phyloP scores from a whole-genome alignment of 495 filamentous ascomycete species.

The Glutinoglossum americanum region DNA sequence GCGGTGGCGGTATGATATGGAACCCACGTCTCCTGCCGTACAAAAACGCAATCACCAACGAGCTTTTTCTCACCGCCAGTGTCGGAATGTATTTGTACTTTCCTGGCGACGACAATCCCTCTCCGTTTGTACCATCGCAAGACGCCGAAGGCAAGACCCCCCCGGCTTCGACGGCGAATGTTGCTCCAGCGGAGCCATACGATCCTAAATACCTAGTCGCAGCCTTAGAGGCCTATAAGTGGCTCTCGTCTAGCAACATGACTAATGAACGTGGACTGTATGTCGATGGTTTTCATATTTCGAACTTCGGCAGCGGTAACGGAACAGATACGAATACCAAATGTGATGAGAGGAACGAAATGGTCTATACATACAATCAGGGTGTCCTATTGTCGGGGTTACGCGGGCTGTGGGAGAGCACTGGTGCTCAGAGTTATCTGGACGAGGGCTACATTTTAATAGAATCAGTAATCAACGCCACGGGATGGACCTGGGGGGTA shows the following conservation, averaged over 20 bases:
- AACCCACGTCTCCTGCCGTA: constrained; percentile 64
- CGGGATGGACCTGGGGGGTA: constrained; percentile 33
- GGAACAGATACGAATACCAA: constrained; percentile 28
- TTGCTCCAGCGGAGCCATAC: constrained; percentile 23
- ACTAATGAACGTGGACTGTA: constrained; percentile 58
- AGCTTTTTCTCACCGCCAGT: constrained; percentile 67
- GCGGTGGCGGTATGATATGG: constrained; percentile 86
- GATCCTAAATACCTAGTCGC: constrained; percentile 44
- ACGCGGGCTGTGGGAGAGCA: constrained; percentile 56
- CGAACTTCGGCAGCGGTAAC: constrained; percentile 33
- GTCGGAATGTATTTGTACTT: constrained; percentile 83
- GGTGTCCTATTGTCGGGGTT: constrained; percentile 78
- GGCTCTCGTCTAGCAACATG: constrained; percentile 66
- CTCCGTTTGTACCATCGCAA: constrained; percentile 32
- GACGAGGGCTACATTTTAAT: constrained; percentile 59
- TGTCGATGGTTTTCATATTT: constrained; percentile 81
- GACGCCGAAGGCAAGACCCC: background rate
- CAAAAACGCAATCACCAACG: constrained; percentile 95
- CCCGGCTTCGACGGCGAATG: background rate
- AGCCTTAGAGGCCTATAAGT: constrained; percentile 58
- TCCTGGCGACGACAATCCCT: constrained; percentile 51
- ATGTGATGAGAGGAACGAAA: constrained; percentile 64
- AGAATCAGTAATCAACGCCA: constrained; percentile 47
- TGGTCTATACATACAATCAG: constrained; percentile 94
- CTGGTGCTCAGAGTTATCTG: constrained; percentile 43